Percentiles rank a stretch among this genome's conserved stretches.
These are phyloP conservation scores for Colletotrichum sublineola DNA, from an alignment of 2,329 filamentous ascomycete species.

Conservation along the genomic window DNA sequence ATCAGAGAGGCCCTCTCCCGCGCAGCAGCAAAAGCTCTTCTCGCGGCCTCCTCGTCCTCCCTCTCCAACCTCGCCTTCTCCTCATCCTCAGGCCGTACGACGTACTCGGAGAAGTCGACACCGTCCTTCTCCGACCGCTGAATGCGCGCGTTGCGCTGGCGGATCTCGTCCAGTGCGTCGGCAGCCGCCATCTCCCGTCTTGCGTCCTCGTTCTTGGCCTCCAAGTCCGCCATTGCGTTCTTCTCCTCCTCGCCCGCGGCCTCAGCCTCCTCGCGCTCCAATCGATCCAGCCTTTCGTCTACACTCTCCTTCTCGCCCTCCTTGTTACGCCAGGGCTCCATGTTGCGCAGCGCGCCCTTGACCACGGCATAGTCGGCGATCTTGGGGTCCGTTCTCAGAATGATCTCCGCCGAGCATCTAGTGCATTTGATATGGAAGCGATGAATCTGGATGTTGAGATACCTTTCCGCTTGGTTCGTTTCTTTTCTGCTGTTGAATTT, in stretches of 20 bases:
- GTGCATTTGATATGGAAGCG: slow-evolving; percentile 88
- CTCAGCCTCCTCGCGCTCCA: slow-evolving; percentile 81
- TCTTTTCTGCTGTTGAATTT: slow-evolving; percentile 98
- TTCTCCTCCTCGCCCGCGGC: slow-evolving; percentile 75
- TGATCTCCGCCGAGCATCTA: slow-evolving; percentile 79
- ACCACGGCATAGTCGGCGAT: slow-evolving; percentile 90
- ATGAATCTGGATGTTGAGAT: slow-evolving; percentile 88
- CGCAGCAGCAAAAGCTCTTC: slow-evolving; percentile 79
- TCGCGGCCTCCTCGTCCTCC: slow-evolving; percentile 87
- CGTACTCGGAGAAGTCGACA: slow-evolving; percentile 68
- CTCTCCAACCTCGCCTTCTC: slow-evolving; percentile 76
- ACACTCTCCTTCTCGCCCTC: slow-evolving; percentile 81
- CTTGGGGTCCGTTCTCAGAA: slow-evolving; percentile 94
- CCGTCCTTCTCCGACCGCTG: slow-evolving; percentile 81
- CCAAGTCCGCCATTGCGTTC: slow-evolving; percentile 95
- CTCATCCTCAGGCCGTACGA: slow-evolving; percentile 68
- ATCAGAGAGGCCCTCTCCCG: slow-evolving; percentile 62
- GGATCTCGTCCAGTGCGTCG: slow-evolving; percentile 94
- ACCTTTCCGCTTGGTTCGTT: slow-evolving; percentile 87
- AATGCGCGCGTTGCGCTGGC: slow-evolving; percentile 89
- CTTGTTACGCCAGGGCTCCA: slow-evolving; percentile 85
- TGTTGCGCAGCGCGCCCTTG: slow-evolving; percentile 89
- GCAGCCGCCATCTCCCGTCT: slow-evolving; percentile 97
- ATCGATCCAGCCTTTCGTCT: slow-evolving; percentile 85
- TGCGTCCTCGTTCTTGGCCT: slow-evolving; percentile 92